Percentiles rank a stretch among this genome's conserved stretches.
Evolutionary conservation across 2,329 filamentous ascomycete species (phyloP).

Genomic region (Cladosporium cucumerinum): DNA sequence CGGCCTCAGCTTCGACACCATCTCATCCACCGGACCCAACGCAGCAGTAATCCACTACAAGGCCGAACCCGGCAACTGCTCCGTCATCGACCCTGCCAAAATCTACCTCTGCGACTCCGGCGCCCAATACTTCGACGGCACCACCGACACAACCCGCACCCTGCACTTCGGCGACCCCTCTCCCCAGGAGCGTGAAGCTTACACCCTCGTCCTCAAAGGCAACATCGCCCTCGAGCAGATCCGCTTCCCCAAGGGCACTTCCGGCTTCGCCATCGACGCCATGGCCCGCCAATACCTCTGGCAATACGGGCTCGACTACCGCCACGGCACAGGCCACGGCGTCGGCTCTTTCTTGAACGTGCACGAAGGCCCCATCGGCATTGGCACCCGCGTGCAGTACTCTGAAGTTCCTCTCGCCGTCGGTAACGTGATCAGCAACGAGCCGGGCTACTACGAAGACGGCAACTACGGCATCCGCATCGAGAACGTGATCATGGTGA

Average conservation of each 20-base stretch:
- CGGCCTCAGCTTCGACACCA: constrained; percentile 90
- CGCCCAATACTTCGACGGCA: constrained; percentile 93
- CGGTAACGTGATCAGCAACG: constrained; percentile 93
- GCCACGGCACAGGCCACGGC: constrained; percentile 93
- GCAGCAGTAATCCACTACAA: constrained; percentile 96
- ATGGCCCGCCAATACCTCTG: constrained; percentile 89
- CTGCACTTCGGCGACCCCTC: constrained; percentile 86
- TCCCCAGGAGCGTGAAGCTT: constrained; percentile 78
- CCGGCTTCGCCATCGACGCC: constrained; percentile 83
- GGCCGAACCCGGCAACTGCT: constrained; percentile 77
- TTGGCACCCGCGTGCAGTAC: constrained; percentile 87
- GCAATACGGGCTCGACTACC: constrained; percentile 89
- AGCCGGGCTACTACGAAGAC: constrained; percentile 97
- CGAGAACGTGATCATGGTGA: constrained; percentile 91
- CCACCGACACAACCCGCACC: constrained; percentile 91
- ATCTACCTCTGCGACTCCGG: constrained; percentile 97
- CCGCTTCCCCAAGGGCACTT: constrained; percentile 92
- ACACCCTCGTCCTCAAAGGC: constrained; percentile 92
- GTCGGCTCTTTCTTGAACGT: constrained; percentile 95
- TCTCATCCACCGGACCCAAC: constrained; percentile 89
- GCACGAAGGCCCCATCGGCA: constrained; percentile 94
- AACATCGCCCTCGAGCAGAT: constrained; percentile 83
- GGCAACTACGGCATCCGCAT: constrained; percentile 92
- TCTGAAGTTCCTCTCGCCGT: constrained; percentile 82
- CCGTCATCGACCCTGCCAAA: constrained; percentile 75